These are phyloP conservation scores for Nannochloris sp. DNA, from an alignment of 139 green algal species.

Conservation along the genomic window DNA sequence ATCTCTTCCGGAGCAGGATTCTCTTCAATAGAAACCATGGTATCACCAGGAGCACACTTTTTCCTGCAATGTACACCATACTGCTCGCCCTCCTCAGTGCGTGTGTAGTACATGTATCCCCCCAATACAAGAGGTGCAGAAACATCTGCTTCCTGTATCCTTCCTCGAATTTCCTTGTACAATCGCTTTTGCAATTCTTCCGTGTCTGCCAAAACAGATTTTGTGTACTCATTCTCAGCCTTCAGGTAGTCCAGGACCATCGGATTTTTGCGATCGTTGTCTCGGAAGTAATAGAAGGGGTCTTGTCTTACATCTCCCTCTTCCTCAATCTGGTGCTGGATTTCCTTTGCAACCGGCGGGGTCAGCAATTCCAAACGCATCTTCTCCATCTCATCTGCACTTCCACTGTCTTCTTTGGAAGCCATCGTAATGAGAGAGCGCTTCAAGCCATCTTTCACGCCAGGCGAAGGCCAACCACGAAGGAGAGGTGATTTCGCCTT, in stretches of 20 bases:
- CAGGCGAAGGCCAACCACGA: conserved; percentile 16
- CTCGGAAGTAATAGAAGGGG: conserved; percentile 73
- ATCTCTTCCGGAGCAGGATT: no score
- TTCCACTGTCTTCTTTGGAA: not conserved
- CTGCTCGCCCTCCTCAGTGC: conserved; percentile 52
- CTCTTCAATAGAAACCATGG: no score
- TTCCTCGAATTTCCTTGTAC: conserved; percentile 73
- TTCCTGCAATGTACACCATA: conserved; percentile 69
- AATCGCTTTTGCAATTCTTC: conserved; percentile 65
- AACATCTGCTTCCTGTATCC: conserved; percentile 79
- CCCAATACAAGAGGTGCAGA: conserved; percentile 43
- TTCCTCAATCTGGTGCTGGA: conserved; percentile 6
- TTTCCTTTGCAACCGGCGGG: conserved; percentile 10
- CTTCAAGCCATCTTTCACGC: conserved; percentile 17
- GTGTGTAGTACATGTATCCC: conserved; percentile 71
- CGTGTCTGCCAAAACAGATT: conserved; percentile 66
- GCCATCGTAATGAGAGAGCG: conserved; percentile 18
- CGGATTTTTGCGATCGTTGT: conserved; percentile 58
- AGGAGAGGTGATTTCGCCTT: no score
- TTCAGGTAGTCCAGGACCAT: conserved; percentile 39
- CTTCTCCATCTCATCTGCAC: conserved; percentile 15
- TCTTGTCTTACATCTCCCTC: conserved; percentile 44
- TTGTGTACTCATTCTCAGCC: conserved; percentile 65
- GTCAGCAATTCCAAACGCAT: conserved; percentile 13
- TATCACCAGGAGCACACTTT: conserved; percentile 19